Conservation (phyloP, 495 filamentous ascomycete species). For the Aspergillus sclerotioniger region DNA sequence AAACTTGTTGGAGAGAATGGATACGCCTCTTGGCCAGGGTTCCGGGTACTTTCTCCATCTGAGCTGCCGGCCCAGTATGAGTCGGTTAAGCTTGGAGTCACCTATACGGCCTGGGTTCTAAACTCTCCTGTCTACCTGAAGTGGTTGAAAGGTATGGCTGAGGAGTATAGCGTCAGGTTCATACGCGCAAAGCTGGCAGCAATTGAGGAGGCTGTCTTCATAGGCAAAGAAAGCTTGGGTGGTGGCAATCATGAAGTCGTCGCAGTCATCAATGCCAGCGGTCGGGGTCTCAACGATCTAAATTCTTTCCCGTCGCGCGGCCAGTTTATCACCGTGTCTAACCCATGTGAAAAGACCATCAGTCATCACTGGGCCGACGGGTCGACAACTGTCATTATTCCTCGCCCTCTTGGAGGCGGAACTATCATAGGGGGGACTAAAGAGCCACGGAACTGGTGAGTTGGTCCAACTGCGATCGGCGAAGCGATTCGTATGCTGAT, state of each 20-base stretch:
- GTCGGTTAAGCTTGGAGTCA: constrained; percentile 12
- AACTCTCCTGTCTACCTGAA: constrained; percentile 20
- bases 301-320: constrained; percentile 13
- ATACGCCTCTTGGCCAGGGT: constrained; percentile 17
- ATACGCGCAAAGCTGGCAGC: constrained; percentile 7
- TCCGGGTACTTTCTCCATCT: constrained; percentile 6
- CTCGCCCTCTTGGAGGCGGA: constrained; percentile 48
- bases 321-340: constrained; percentile 18
- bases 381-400: constrained; percentile 47
- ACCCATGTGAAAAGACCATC: constrained; percentile 39
- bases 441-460: constrained; percentile 47
- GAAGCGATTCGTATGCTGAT: neutral
- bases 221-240: neutral
- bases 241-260: constrained; percentile 11
- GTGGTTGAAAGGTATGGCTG: constrained; percentile 12
- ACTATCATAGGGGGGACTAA: constrained; percentile 56
- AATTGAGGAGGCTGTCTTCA: constrained; percentile 9
- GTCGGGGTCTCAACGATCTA: constrained; percentile 37
- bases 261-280: constrained; percentile 48
- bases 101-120: constrained; percentile 18
- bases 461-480: constrained; percentile 14
- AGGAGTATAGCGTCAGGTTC: constrained; percentile 10
- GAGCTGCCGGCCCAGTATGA: constrained; percentile 11
- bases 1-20: constrained; percentile 12
- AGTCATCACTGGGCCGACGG: constrained; percentile 50